Percentiles rank a stretch among this genome's conserved stretches.
Conservation (phyloP, 2,329 filamentous ascomycete genomes). For the Cladophialophora carrionii region DNA sequence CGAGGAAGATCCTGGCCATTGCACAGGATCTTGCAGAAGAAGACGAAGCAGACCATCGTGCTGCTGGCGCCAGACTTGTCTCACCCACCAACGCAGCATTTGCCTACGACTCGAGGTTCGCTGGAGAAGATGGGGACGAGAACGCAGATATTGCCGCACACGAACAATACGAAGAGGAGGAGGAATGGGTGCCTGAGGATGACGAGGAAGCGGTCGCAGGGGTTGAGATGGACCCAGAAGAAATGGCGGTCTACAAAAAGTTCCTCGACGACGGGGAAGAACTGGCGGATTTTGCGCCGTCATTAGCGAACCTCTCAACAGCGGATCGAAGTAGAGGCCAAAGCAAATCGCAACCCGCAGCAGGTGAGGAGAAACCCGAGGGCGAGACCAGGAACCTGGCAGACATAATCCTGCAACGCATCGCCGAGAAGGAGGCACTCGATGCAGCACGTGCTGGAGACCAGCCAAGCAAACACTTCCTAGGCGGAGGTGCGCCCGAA, state of each 20-base stretch:
- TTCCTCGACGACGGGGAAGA: constrained; percentile 73
- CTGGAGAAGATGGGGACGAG: constrained; percentile 54
- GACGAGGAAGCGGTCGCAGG: constrained; percentile 61
- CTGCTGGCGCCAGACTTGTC: constrained; percentile 41
- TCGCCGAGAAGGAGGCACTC: constrained; percentile 82
- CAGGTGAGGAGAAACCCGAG: constrained; percentile 39
- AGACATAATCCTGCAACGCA: constrained; percentile 91
- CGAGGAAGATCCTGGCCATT: constrained; percentile 83
- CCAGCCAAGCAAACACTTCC: constrained; percentile 44
- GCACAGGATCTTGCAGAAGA: constrained; percentile 88
- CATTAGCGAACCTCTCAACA: constrained; percentile 43
- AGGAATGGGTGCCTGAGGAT: constrained; percentile 64
- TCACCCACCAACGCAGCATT: constrained; percentile 66
- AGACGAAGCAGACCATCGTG: constrained; percentile 60
- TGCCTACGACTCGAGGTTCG: constrained; percentile 76
- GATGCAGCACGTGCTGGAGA: constrained; percentile 43
- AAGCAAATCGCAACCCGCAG: background rate
- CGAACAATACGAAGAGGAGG: constrained; percentile 71
- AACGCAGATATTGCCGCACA: constrained; percentile 48
- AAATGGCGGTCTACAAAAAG: constrained; percentile 86
- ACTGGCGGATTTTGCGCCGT: constrained; percentile 40
- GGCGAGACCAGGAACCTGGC: constrained; percentile 74
- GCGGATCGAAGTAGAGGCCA: constrained; percentile 8
- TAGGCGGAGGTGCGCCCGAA: constrained; percentile 64
- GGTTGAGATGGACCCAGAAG: constrained; percentile 82